These are phyloP conservation scores for Exophiala oligosperma DNA, from an alignment of 2,329 filamentous ascomycete genomes.

Conservation along the genomic window DNA sequence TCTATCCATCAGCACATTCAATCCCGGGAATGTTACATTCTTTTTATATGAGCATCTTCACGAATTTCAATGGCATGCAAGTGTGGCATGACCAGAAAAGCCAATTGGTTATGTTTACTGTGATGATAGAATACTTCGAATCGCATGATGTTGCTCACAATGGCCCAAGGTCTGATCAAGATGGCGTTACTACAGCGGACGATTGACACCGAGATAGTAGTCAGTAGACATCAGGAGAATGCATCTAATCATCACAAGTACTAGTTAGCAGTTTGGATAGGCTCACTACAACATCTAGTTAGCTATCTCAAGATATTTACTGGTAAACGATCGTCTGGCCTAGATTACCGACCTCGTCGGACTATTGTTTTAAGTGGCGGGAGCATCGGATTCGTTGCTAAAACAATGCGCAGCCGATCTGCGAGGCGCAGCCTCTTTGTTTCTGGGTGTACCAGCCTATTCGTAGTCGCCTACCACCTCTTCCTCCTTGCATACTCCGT, in stretches of 20 bases:
- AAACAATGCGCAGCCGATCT: background rate
- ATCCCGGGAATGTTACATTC: background rate
- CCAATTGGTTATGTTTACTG: background rate
- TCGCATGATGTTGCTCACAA: no score
- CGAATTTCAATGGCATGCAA: conserved; percentile 7
- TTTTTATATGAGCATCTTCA: background rate
- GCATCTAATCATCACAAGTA: no score
- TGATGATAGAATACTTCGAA: background rate
- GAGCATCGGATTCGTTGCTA: background rate
- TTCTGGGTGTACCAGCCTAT: background rate
- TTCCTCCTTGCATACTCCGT: background rate
- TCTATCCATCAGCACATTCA: background rate
- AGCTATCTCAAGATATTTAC: no score
- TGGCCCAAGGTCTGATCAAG: no score
- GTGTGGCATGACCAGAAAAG: conserved; percentile 10
- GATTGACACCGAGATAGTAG: no score
- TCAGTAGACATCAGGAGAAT: no score
- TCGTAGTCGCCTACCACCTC: background rate
- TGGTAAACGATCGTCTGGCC: no score
- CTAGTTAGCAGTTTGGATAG: no score
- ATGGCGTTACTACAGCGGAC: no score
- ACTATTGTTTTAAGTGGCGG: background rate
- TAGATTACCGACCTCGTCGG: no score
- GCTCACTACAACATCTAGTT: no score
- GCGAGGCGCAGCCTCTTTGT: background rate